Evolutionary conservation across 345 rosid species (phyloP).

Genomic region (Camelina sativa): DNA sequence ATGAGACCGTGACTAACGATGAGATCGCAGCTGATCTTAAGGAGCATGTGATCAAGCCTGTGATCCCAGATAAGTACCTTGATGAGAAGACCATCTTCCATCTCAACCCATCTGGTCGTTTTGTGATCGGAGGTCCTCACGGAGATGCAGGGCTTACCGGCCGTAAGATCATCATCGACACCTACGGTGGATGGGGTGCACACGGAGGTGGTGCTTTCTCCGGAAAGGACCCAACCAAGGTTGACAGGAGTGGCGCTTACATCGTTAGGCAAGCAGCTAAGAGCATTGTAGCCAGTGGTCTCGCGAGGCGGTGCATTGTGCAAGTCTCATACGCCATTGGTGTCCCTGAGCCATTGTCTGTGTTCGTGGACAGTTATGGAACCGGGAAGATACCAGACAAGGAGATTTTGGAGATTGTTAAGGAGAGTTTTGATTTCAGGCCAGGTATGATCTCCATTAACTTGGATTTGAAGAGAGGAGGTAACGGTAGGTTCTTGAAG

Average conservation of each 20-base stretch:
- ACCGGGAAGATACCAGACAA: conserved; percentile 49
- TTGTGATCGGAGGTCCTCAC: conserved; percentile 81
- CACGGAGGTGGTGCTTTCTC: conserved; percentile 91
- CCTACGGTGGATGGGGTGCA: conserved; percentile 84
- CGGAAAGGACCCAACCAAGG: conserved; percentile 79
- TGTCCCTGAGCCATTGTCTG: conserved; percentile 53
- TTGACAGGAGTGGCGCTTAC: conserved; percentile 81
- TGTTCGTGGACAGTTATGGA: conserved; percentile 48
- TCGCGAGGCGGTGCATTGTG: conserved; percentile 46
- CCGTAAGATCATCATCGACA: conserved; percentile 80
- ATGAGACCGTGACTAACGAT: conserved; percentile 50
- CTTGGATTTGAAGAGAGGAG: conserved; percentile 53
- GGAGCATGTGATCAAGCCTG: conserved; percentile 72
- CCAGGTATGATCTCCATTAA: conserved; percentile 50
- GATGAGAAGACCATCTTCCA: conserved; percentile 88
- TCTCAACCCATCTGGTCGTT: conserved; percentile 82
- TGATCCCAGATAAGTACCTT: conserved; percentile 72
- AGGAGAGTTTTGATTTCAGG: conserved; percentile 51
- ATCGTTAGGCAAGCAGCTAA: conserved; percentile 60
- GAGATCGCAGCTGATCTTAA: conserved; percentile 53
- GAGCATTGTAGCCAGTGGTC: conserved; percentile 50
- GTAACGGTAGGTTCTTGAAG: conserved; percentile 54
- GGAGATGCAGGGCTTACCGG: conserved; percentile 90
- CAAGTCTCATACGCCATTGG: conserved; percentile 51
- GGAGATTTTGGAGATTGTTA: conserved; percentile 50